Conservation (phyloP, 2,329 filamentous ascomycete species). For the Talaromyces sp. region DNA sequence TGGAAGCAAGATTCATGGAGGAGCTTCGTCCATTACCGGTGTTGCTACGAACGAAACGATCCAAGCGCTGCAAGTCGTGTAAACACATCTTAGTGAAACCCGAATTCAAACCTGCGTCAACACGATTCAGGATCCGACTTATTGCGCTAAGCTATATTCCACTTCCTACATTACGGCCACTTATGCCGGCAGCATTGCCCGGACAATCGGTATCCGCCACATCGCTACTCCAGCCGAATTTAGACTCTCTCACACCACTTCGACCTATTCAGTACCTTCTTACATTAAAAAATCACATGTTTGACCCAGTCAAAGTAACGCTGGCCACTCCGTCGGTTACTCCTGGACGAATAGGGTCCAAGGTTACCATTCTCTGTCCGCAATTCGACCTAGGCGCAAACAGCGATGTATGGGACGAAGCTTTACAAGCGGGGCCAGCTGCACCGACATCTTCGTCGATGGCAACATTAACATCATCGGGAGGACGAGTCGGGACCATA, state of each 20-base stretch:
- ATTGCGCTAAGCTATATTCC: slow-evolving; percentile 87
- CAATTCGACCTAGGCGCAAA: slow-evolving; percentile 93
- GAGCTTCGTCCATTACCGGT: slow-evolving; percentile 77
- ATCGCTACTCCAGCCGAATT: slow-evolving; percentile 31
- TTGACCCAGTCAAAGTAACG: slow-evolving; percentile 81
- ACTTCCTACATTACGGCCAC: slow-evolving; percentile 61
- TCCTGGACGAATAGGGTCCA: slow-evolving; percentile 68
- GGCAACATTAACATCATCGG: slow-evolving; percentile 5
- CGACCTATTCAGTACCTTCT: slow-evolving; percentile 71
- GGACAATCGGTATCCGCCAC: slow-evolving; percentile 24
- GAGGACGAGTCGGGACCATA: slow-evolving; percentile 22
- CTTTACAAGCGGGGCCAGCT: slow-evolving; percentile 54
- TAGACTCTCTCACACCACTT: slow-evolving; percentile 45
- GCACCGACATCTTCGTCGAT: slow-evolving; percentile 37
- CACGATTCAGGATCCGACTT: slow-evolving; percentile 85
- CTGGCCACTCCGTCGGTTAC: slow-evolving; percentile 78
- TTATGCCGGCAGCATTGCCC: slow-evolving; percentile 43
- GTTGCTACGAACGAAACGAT: slow-evolving; percentile 82
- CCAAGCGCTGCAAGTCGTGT: slow-evolving; percentile 87
- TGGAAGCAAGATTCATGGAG: slow-evolving; percentile 58
- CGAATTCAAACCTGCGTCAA: slow-evolving; percentile 82
- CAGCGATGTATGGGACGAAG: slow-evolving; percentile 91
- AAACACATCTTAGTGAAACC: slow-evolving; percentile 94
- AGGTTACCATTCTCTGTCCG: slow-evolving; percentile 87
- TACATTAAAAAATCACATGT: slow-evolving; percentile 89